These are phyloP conservation scores for Diaporthe vexans DNA, from an alignment of 2,329 filamentous ascomycete genomes.

Conservation along the genomic window DNA sequence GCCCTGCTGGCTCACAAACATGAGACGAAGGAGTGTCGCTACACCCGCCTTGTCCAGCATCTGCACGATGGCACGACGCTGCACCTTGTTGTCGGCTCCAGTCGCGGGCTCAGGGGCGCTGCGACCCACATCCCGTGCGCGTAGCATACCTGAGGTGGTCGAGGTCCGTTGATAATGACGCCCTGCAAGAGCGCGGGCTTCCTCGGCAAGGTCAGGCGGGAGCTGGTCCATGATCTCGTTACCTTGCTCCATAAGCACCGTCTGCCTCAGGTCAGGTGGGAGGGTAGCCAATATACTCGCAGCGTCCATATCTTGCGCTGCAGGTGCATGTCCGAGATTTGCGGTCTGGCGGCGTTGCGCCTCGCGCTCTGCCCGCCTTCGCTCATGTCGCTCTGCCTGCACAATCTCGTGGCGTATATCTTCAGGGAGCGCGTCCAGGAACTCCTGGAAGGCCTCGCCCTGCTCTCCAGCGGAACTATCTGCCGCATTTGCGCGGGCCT, in stretches of 20 bases:
- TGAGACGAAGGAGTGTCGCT: slow-evolving; percentile 94
- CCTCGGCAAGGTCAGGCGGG: slow-evolving; percentile 86
- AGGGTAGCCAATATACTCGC: slow-evolving; percentile 94
- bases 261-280: slow-evolving; percentile 84
- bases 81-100: slow-evolving; percentile 69
- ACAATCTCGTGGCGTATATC: slow-evolving; percentile 93
- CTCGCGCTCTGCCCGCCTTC: slow-evolving; percentile 88
- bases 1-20: slow-evolving; percentile 96
- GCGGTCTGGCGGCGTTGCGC: slow-evolving; percentile 79
- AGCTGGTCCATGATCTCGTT: slow-evolving; percentile 88
- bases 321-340: slow-evolving; percentile 65
- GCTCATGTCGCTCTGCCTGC: slow-evolving; percentile 89
- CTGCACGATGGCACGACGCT: slow-evolving; percentile 87
- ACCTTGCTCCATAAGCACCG: slow-evolving; percentile 92
- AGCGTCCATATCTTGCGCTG: slow-evolving; percentile 82
- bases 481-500: slow-evolving; percentile 77
- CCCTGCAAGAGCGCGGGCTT: slow-evolving; percentile 80
- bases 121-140: slow-evolving; percentile 47
- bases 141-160: slow-evolving; percentile 49
- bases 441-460: slow-evolving; percentile 90
- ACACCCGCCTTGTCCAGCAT: slow-evolving; percentile 98
- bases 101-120: slow-evolving; percentile 46
- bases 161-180: slow-evolving; percentile 48
- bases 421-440: slow-evolving; percentile 90
- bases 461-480: slow-evolving; percentile 76